These are phyloP conservation scores for Microcyclosporella mali DNA, from an alignment of 2,329 filamentous ascomycete genomes.

Conservation along the genomic window DNA sequence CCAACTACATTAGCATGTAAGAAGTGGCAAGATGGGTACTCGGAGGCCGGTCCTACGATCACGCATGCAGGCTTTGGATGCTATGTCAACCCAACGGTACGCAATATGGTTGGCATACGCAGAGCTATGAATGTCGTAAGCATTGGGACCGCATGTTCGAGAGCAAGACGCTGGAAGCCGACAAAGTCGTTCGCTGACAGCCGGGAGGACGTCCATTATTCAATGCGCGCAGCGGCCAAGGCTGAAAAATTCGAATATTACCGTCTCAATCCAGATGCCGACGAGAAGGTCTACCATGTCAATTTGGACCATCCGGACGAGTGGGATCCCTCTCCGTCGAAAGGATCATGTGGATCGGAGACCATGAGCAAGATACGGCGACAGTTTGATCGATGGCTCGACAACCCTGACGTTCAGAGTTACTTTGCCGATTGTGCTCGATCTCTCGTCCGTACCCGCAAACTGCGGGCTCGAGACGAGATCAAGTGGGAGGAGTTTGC, in stretches of 20 bases:
- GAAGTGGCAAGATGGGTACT: not conserved
- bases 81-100: not conserved
- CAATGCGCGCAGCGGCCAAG: not conserved
- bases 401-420: conserved; percentile 1
- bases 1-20: not conserved
- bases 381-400: not conserved
- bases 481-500: no score
- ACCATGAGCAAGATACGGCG: not conserved
- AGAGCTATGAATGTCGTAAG: not conserved
- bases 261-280: not conserved
- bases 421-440: conserved; percentile 1
- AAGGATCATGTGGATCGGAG: not conserved
- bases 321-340: not conserved
- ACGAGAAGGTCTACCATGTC: not conserved
- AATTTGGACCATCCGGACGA: not conserved
- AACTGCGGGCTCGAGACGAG: not conserved
- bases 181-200: no score
- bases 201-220: not conserved
- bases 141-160: not conserved
- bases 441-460: not conserved
- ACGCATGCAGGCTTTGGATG: not conserved
- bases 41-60: no score
- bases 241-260: not conserved
- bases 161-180: no score
- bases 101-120: not conserved